Evolutionary conservation across 805 yeast species (phyloP), one percentile per base, ranked within the genome.

Genomic region (Lipomyces orientalis): DNA sequence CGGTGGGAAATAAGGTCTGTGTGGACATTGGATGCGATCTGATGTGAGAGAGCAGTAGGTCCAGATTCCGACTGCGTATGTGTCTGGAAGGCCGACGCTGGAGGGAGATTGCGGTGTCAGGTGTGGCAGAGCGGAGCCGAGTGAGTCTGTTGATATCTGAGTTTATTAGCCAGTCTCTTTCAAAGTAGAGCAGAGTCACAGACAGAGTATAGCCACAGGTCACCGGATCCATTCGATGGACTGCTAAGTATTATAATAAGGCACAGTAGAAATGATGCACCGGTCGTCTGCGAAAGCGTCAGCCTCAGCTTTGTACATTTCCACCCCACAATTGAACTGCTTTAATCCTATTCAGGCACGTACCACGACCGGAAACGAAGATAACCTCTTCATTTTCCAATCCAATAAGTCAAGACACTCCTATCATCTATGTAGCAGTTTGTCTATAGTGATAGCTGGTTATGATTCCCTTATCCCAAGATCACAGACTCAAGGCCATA

Each of bases 1-100:
- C n/a, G 67, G 67, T 14, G 60, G 60, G 10, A 55, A 7, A 8
- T 34, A 37, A n/a, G 66, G 49, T 16, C 71, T 61, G 29, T n/a
- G 46, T 8, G 62, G 62, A 22, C 71, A 68, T 52, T 31, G 22
- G 55, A 16, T 10, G 8, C 16, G 25, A 10, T 55, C 54, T 34
- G 54, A 6, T 34, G 14, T 22, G 14, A 22, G 33, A 12, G 54
- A 54, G 57, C 71, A 68, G 55, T 62, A 68, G 5, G 71, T 59
- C 71, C 71, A 68, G 19, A 68, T 46, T 3, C 71, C 71, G 61
- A 65, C 67, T 19, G 37, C 49, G 61, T 68, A 68, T 9, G 54
- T 52, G n/a, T 68, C 71, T 14, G 71, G 71, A 4, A 68, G 61
- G 31, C 71, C 71, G 49, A 62, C 71, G 16, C 60, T 14, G 2